phyloP scores from a whole-genome alignment of 495 filamentous ascomycete genomes.

The Trypethelium eluteriae region DNA sequence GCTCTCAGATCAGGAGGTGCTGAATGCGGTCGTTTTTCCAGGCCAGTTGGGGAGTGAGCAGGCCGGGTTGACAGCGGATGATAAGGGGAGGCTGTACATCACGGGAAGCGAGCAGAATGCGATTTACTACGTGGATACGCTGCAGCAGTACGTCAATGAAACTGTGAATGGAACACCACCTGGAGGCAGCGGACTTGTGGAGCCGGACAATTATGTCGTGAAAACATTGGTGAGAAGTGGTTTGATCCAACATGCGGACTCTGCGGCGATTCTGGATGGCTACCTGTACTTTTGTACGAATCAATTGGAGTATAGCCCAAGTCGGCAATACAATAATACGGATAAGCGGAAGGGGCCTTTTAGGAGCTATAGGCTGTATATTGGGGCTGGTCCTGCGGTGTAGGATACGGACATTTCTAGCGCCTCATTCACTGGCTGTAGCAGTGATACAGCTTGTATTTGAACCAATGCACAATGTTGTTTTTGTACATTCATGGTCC shows the following conservation, averaged over 20 bases:
- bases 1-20: conserved; percentile 23
- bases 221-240: conserved; percentile 27
- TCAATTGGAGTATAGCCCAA: conserved; percentile 25
- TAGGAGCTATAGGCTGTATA: conserved; percentile 25
- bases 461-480: too few relatives aligned
- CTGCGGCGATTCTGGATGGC: conserved; percentile 27
- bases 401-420: neutral
- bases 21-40: conserved; percentile 23
- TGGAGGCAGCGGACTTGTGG: conserved; percentile 22
- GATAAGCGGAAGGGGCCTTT: conserved; percentile 27
- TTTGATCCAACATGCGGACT: conserved; percentile 31
- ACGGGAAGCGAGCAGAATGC: conserved; percentile 29
- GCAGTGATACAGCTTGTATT: too few relatives aligned
- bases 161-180: conserved; percentile 23
- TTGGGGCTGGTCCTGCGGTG: conserved; percentile 26
- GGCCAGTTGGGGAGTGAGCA: conserved; percentile 27
- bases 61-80: conserved; percentile 29
- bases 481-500: too few relatives aligned
- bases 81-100: conserved; percentile 27
- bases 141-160: conserved; percentile 20
- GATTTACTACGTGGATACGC: conserved; percentile 29
- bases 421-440: too few relatives aligned
- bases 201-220: conserved; percentile 25
- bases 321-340: conserved; percentile 26
- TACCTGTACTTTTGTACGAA: conserved; percentile 31